phyloP scores from a whole-genome alignment of 257 asterid genomes.

The Buddleja alternifolia region DNA sequence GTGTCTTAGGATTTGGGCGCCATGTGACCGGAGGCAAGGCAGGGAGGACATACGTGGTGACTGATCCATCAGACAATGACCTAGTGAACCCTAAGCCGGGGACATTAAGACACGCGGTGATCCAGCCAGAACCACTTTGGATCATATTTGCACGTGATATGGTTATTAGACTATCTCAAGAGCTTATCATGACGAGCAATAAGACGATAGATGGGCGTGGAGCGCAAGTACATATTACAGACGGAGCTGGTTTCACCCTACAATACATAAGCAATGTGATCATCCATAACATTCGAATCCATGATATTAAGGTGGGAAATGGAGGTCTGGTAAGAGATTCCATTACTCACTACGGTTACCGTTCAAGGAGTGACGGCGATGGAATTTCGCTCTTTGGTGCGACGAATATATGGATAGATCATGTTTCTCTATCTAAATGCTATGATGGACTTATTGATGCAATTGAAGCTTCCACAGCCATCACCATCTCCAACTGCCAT shows the following conservation, averaged over 20 bases:
- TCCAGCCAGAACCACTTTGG: conserved; percentile 61
- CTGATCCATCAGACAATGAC: conserved; percentile 53
- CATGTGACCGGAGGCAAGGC: conserved; percentile 57
- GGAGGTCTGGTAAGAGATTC: conserved; percentile 70
- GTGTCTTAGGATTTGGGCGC: conserved; percentile 66
- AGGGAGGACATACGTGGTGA: conserved; percentile 54
- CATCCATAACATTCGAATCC: conserved; percentile 48
- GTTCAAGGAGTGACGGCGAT: conserved; percentile 57
- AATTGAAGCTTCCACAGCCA: conserved; percentile 56
- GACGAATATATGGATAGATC: conserved; percentile 62
- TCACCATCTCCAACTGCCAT: conserved; percentile 72
- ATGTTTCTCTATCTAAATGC: conserved; percentile 55
- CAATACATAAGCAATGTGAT: conserved; percentile 52
- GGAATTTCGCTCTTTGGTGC: conserved; percentile 58
- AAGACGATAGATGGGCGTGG: conserved; percentile 79
- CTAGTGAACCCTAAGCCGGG: conserved; percentile 55
- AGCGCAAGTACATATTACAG: conserved; percentile 45
- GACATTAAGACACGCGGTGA: conserved; percentile 56
- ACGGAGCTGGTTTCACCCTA: conserved; percentile 58
- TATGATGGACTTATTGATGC: conserved; percentile 65
- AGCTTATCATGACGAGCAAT: conserved; percentile 57
- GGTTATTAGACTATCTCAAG: conserved; percentile 47
- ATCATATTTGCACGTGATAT: conserved; percentile 45
- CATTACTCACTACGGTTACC: conserved; percentile 37
- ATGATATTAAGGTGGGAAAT: conserved; percentile 40